Evolutionary conservation across 2,329 filamentous ascomycete genomes (phyloP), one percentile per base, ranked within the genome.

Genomic region (Sporothrix pseudoabietina): DNA sequence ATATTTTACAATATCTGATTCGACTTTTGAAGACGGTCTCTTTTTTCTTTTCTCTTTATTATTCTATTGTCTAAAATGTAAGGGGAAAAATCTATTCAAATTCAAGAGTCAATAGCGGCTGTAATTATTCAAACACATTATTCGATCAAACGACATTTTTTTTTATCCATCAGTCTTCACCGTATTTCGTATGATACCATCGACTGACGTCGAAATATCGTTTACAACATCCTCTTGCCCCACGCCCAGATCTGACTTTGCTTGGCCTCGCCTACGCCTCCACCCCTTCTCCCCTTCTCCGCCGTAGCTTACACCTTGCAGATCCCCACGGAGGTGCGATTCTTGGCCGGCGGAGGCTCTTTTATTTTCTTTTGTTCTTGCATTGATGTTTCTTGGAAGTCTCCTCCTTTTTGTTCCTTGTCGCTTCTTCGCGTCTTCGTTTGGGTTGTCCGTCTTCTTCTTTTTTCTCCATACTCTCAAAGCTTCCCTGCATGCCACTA

Each of bases 401-500:
- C 55, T 35, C 55, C 55, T 41, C 32, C 44, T 41, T 41, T 49
- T 32, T 35, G 44, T 68, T 52, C 44, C n/a, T 52, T 66, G 4
- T 52, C 26, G 26, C 65, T 68, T 52, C 35, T 52, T 52, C 16
- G 7, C 26, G 26, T 68, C 14, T 49, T 66, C 32, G 6, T 41
- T 49, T 66, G 4, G 12, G 6, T 12, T 12, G 39, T 9, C 16
- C 16, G 26, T 47, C 4, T 12, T 44, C n/a, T 30, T 35, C 41
- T 5, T 22, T 26, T 22, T 54, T 54, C 19, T 54, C 49, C 52
- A 16, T 22, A 19, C 3, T 19, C 9, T 22, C 4, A 26, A 35
- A 26, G 61, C 35, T 66, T 66, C 61, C 41, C n/a, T 39, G 61
- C 41, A 66, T 47, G 39, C 3, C 39, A 30, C 39, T 47, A 66